These are phyloP conservation scores for Acacia melanoxylon DNA, from an alignment of 306 rosid genomes.

Conservation along the genomic window DNA sequence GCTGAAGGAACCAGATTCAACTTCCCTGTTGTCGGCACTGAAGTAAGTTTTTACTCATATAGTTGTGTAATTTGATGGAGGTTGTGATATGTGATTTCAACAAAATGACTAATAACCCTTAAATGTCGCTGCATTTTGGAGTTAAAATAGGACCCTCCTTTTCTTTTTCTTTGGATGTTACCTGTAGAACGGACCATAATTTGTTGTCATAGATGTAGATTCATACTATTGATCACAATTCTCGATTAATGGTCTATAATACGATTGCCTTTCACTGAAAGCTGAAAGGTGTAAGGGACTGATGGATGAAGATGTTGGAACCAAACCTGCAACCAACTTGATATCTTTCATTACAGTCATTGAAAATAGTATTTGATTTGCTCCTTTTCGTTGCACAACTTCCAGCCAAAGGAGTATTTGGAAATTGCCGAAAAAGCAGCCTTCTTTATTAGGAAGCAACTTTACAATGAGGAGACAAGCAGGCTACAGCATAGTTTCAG, in stretches of 20 bases:
- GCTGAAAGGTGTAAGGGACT: slow-evolving; percentile 19
- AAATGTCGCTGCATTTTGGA: not conserved
- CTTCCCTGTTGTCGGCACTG: slow-evolving; percentile 77
- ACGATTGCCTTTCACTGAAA: slow-evolving; percentile 3
- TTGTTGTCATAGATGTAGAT: not conserved
- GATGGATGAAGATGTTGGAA: slow-evolving; percentile 28
- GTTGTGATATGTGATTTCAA: slow-evolving; percentile 20
- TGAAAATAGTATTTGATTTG: slow-evolving; percentile 22
- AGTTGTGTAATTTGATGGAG: not conserved
- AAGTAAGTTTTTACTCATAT: slow-evolving; percentile 57
- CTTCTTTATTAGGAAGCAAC: slow-evolving; percentile 64
- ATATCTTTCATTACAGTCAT: slow-evolving; percentile 17
- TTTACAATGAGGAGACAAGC: slow-evolving; percentile 60
- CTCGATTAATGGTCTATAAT: slow-evolving; percentile 23
- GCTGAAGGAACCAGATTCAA: slow-evolving; percentile 57
- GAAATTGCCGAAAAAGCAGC: slow-evolving; percentile 81
- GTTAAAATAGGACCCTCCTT: slow-evolving; percentile 1
- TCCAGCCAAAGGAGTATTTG: slow-evolving; percentile 77
- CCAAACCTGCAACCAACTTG: slow-evolving; percentile 24
- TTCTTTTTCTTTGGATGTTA: slow-evolving; percentile 22
- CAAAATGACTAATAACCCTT: not conserved
- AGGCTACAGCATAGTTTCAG: slow-evolving; percentile 84
- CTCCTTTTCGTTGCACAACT: slow-evolving; percentile 19
- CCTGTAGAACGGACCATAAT: slow-evolving; percentile 14
- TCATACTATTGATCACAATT: slow-evolving; percentile 20